Percentiles rank a stretch among this genome's conserved stretches.
Evolutionary conservation across 176 grass and related monocot genomes (phyloP).

Genomic region (Raddia distichophylla): DNA sequence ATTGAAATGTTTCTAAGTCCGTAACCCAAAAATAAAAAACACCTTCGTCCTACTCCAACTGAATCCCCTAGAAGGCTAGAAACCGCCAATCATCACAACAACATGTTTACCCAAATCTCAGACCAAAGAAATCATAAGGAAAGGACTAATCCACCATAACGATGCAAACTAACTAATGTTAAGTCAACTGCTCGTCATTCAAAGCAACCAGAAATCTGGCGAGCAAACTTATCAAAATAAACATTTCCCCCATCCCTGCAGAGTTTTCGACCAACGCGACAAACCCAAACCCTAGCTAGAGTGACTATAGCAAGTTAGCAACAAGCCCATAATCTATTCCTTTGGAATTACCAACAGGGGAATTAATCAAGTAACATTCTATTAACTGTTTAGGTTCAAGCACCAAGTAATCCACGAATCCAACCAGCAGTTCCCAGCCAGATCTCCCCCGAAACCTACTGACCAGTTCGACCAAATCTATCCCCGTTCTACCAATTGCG

Average conservation of each 20-base stretch:
- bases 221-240: background rate
- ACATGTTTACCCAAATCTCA: background rate
- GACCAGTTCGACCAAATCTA: background rate
- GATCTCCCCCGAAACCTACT: background rate
- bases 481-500: background rate
- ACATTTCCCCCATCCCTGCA: background rate
- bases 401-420: background rate
- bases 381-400: background rate
- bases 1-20: background rate
- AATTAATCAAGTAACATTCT: background rate
- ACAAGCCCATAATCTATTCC: background rate
- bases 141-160: background rate
- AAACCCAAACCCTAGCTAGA: conserved; percentile 1
- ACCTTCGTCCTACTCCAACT: background rate
- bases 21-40: background rate
- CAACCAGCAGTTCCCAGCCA: background rate
- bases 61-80: background rate
- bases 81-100: background rate
- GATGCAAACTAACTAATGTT: background rate
- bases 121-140: background rate
- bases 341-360: background rate
- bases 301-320: background rate
- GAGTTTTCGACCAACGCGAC: background rate
- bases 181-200: background rate
- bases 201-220: background rate